Conservation (phyloP, 306 rosid species). For the Myrica gale region DNA sequence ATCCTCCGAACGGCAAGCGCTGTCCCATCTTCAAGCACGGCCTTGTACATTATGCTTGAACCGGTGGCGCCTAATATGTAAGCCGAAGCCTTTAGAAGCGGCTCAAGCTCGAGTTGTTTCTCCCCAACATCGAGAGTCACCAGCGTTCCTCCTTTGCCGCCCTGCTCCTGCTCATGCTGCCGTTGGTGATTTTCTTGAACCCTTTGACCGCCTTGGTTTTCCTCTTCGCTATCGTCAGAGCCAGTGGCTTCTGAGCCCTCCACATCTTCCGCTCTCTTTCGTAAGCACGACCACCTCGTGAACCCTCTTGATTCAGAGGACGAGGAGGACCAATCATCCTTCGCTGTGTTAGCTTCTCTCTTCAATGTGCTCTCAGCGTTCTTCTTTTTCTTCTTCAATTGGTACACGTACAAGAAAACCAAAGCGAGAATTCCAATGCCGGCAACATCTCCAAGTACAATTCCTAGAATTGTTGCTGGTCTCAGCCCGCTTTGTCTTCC, state of each 20-base stretch:
- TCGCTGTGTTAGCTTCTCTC: constrained; percentile 32
- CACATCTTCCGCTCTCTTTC: constrained; percentile 57
- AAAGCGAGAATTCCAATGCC: constrained; percentile 53
- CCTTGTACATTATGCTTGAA: constrained; percentile 94
- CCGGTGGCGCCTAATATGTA: constrained; percentile 89
- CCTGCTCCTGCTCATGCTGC: constrained; percentile 27
- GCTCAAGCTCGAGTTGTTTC: constrained; percentile 70
- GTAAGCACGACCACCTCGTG: constrained; percentile 73
- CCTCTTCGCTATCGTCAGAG: constrained; percentile 40
- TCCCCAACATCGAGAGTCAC: constrained; percentile 84
- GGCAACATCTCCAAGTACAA: constrained; percentile 60
- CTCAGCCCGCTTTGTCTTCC: constrained; percentile 37
- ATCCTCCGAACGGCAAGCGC: constrained; percentile 82
- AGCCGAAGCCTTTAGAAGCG: constrained; percentile 81
- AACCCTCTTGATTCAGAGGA: constrained; percentile 65
- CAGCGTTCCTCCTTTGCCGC: constrained; percentile 57
- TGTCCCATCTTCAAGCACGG: constrained; percentile 85
- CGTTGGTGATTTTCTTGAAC: constrained; percentile 29
- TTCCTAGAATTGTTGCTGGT: constrained; percentile 57
- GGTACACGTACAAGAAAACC: constrained; percentile 51
- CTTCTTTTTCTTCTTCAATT: constrained; percentile 54
- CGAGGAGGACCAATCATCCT: constrained; percentile 48
- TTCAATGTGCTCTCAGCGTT: constrained; percentile 23
- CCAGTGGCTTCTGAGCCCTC: constrained; percentile 35
- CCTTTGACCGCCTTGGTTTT: constrained; percentile 7